Evolutionary conservation across 2,329 filamentous ascomycete genomes (phyloP), one percentile per base, ranked within the genome.

Genomic region (Talaromyces sp.): DNA sequence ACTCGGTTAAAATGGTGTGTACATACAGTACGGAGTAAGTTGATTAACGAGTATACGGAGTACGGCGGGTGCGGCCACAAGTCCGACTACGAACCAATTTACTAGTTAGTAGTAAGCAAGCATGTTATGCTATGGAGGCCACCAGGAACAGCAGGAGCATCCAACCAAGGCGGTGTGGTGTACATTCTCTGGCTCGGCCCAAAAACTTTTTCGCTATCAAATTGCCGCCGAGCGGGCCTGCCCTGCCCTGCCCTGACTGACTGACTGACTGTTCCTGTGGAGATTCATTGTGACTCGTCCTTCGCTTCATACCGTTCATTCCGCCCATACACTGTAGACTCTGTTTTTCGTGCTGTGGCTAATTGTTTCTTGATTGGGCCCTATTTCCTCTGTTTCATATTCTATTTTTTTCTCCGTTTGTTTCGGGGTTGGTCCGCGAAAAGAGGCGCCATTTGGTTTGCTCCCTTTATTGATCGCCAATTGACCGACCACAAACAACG

Each of bases 1-100:
- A 50, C 25, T 57, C 54, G 54, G 54, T 57, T 57, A 57, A 57
- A 56, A n/a, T n/a, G n/a, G n/a, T n/a, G n/a, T n/a, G n/a, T n/a
- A n/a, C n/a, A n/a, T n/a, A n/a, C n/a, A n/a, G n/a, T n/a, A n/a
- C n/a, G n/a, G n/a, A n/a, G n/a, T n/a, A n/a, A n/a, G n/a, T n/a
- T n/a, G n/a, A n/a, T n/a, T n/a, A n/a, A n/a, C n/a, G n/a, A n/a
- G n/a, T n/a, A n/a, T n/a, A n/a, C n/a, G n/a, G n/a, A n/a, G n/a
- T n/a, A n/a, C n/a, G n/a, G n/a, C 18, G 21, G 39, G 6, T 8
- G 28, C 48, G 48, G 48, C 6, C 28, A 56, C 54, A 37, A 16
- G 37, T 39, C 54, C 54, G 54, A 56, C 3, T n/a, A n/a, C n/a
- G n/a, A n/a, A n/a, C n/a, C n/a, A n/a, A n/a, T n/a, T n/a, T n/a